Base-by-base conservation (phyloP, 2,329 filamentous ascomycete genomes). In the Fusarium dimerum region DNA sequence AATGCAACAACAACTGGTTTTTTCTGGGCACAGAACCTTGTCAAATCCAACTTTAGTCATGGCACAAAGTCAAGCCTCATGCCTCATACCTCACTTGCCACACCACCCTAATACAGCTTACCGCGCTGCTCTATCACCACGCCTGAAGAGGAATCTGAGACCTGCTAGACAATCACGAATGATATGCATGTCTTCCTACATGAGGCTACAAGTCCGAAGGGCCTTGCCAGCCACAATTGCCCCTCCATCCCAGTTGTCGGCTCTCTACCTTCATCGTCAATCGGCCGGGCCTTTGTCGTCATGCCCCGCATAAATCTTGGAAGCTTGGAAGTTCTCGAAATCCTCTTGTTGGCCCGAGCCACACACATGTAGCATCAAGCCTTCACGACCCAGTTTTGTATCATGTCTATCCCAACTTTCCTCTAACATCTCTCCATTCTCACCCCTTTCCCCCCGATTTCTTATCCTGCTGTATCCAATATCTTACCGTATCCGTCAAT, bases 291-390 rank as follows among this genome's bases (percentile, higher is more conserved):
- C 13, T 47, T 51, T 62, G 52, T 58, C 61, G 61, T 64, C 61
- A 64, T 64, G 51, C 61, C 61, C 61, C 61, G 57, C 61, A 62
- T 40, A 36, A 36, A 36, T 10, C 32, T 15, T 36, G 32, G 32
- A 48, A 42, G 29, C 42, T 51, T 41, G 38, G 49, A 53, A 58
- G 43, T 9, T 36, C 32, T 10, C 30, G 16, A 42, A 32, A 36
- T 32, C 51, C 45, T 45, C 44, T 40, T 45, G 47, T 5, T 11
- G 5, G 52, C 48, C 43, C 43, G 51, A 61, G 52, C 59, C 60
- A 52, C 57, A 61, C 57, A 48, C 50, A 56, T 36, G 51, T 48
- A 51, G 46, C 50, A 56, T 36, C 48, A 50, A 51, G 45, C 51
- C 45, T 47, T 45, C 50, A 48, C 54, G 51, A 51, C 54, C 51